A percentile compares a stretch with the other conserved stretches of the same genome.
Evolutionary conservation across 805 yeast genomes (phyloP).

Genomic region (Myxozyma sirexii): DNA sequence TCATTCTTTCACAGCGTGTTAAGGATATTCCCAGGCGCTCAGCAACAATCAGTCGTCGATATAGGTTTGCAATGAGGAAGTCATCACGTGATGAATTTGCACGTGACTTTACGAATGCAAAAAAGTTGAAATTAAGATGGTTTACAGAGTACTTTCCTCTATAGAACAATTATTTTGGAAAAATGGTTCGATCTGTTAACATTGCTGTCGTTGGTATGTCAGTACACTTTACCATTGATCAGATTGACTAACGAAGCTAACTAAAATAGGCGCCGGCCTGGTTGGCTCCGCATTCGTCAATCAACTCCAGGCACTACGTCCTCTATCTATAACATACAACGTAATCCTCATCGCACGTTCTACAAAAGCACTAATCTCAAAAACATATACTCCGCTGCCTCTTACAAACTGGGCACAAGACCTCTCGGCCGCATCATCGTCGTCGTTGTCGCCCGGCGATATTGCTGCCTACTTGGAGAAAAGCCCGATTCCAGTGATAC

Average conservation of each 20-base stretch:
- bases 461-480: slow-evolving; percentile 64
- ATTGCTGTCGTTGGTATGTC: slow-evolving; percentile 66
- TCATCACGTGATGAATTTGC: too few relatives aligned
- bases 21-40: too few relatives aligned
- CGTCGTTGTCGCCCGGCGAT: slow-evolving; percentile 56
- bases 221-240: background rate
- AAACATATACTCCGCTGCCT: slow-evolving; percentile 72
- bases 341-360: slow-evolving; percentile 81
- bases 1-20: too few relatives aligned
- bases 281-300: slow-evolving; percentile 90
- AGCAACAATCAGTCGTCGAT: too few relatives aligned
- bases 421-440: slow-evolving; percentile 50
- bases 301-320: slow-evolving; percentile 49
- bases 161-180: too few relatives aligned
- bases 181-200: slow-evolving; percentile 61
- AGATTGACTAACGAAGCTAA: background rate
- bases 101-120: background rate
- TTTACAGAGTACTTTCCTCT: too few relatives aligned
- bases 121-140: too few relatives aligned
- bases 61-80: too few relatives aligned
- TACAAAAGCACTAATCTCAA: slow-evolving; percentile 64
- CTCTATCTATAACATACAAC: slow-evolving; percentile 64
- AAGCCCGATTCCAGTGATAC: slow-evolving; percentile 73
- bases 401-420: slow-evolving; percentile 59
- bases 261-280: slow-evolving; percentile 72